Evolutionary conservation across 371 early-diverging fungal genomes (phyloP).

Genomic region (Haplosporangium sp.): DNA sequence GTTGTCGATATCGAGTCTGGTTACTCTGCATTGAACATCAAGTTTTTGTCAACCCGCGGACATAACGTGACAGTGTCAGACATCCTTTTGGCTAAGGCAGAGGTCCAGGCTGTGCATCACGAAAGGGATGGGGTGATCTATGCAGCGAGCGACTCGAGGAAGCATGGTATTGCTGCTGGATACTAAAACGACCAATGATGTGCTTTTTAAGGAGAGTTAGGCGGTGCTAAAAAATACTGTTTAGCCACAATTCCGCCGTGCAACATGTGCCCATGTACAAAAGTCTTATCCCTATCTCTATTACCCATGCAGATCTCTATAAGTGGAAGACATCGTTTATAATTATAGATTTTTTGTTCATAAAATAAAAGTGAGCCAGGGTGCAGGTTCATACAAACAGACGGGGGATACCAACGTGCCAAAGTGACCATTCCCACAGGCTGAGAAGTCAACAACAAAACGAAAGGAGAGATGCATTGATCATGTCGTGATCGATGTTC

Average conservation of each 20-base stretch:
- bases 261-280: too few relatives aligned
- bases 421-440: too few relatives aligned
- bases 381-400: neutral
- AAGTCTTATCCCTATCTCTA: too few relatives aligned
- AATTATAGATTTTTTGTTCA: too few relatives aligned
- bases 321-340: too few relatives aligned
- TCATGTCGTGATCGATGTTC: neutral
- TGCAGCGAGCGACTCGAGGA: slow-evolving; percentile 66
- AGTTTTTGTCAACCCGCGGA: slow-evolving; percentile 21
- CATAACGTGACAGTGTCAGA: slow-evolving; percentile 39
- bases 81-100: slow-evolving; percentile 41
- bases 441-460: too few relatives aligned
- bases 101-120: slow-evolving; percentile 59
- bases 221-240: too few relatives aligned
- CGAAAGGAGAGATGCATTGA: neutral
- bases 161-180: slow-evolving; percentile 64
- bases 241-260: too few relatives aligned
- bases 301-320: too few relatives aligned
- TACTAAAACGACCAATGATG: slow-evolving; percentile 36
- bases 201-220: neutral
- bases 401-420: too few relatives aligned
- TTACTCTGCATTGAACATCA: slow-evolving; percentile 11
- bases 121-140: slow-evolving; percentile 47
- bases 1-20: slow-evolving; percentile 57
- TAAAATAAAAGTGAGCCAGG: slow-evolving; percentile 7